Evolutionary conservation across 306 rosid genomes (phyloP), one percentile per base, ranked within the genome.

Genomic region (Sphenostylis stenocarpa): DNA sequence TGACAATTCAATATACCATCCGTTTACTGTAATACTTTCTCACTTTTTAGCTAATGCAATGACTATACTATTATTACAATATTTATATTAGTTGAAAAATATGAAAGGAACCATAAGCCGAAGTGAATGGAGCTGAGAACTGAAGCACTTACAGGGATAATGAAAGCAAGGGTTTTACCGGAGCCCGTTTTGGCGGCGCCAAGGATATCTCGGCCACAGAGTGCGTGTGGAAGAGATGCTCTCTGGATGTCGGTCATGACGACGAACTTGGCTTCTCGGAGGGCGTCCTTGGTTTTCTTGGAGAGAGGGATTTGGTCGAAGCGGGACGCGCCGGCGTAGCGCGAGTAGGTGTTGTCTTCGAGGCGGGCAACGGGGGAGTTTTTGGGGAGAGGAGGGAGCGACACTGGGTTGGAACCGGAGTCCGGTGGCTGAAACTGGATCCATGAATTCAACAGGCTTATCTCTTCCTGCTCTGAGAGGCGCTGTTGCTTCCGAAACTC

Each of bases 171-270:
- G 58, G 97, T 95, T 84, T 95, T 92, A n/a, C 99, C 94, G 0
- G 99, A 95, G 23, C 97, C 97, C 17, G 97, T 92, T 75, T 92
- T 95, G 5, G 97, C 96, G 3, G 99, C 99, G 7, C 99, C 98
- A 31, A 91, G 96, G 83, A 95, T 77, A 58, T 95, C 97, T 34
- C 97, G 87, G 6, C 91, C 92, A 52, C 88, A 87, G 19, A 95
- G 89, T 2, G 96, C 88, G 67, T 95, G 99, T 3, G 99, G 99
- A 80, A 95, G 81, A 57, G 91, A 84, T 60, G 96, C 97, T 70
- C 89, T 87, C 86, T 95, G 97, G 15, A 95, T 87, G 34, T 95
- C 97, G 3, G 97, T 95, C 97, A 92, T 95, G 34, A 82, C 80
- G 4, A 72, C 60, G 76, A 55, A 92, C 67, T 84, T 86, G 11